Percentiles rank a stretch among this genome's conserved stretches.
Conservation (phyloP, 805 yeast genomes). For the Wickerhamomyces ciferrii region DNA sequence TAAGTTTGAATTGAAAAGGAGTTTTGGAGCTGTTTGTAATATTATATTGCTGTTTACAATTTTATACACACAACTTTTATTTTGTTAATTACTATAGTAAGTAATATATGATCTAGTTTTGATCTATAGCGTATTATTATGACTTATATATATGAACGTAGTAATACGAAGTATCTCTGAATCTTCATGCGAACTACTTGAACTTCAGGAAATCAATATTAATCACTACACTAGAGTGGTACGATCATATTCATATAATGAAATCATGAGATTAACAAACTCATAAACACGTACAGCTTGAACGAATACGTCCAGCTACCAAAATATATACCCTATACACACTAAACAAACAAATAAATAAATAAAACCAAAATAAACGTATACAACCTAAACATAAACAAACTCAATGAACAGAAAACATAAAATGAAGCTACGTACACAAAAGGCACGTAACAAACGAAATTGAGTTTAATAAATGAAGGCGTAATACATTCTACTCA, state of each 20-base stretch:
- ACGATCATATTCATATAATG: too few relatives aligned
- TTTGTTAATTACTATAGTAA: background rate
- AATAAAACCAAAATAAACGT: background rate
- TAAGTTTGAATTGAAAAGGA: background rate
- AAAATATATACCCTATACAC: background rate
- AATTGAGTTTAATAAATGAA: background rate
- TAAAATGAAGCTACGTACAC: background rate
- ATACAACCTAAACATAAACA: conserved; percentile 1
- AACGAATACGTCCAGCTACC: too few relatives aligned
- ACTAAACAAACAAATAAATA: conserved; percentile 1
- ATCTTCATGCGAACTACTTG: too few relatives aligned
- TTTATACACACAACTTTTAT: background rate
- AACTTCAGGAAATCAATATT: too few relatives aligned
- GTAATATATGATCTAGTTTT: too few relatives aligned
- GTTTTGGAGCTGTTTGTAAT: background rate
- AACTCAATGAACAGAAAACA: background rate
- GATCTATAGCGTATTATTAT: too few relatives aligned
- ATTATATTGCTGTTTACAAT: background rate
- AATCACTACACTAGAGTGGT: too few relatives aligned
- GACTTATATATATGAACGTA: too few relatives aligned
- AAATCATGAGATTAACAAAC: too few relatives aligned
- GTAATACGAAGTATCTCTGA: too few relatives aligned
- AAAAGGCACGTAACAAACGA: background rate
- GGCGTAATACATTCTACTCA: background rate
- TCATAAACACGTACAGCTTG: too few relatives aligned